Evolutionary conservation across 257 asterid species (phyloP), one percentile per base, ranked within the genome.

Genomic region (Nicotiana tomentosiformis): DNA sequence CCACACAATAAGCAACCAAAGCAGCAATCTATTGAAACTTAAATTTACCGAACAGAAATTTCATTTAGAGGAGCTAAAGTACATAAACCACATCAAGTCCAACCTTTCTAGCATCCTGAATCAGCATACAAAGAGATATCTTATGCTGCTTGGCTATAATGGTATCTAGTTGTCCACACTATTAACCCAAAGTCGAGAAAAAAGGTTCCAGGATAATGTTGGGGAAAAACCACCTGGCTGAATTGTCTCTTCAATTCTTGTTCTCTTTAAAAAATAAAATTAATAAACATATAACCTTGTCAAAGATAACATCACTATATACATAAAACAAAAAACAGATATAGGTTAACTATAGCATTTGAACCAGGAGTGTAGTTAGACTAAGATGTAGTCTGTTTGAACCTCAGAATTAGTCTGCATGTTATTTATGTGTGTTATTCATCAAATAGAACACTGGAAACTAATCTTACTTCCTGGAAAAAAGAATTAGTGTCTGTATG

Each of bases 131-230:
- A 15, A 76, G 39, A 76, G 26, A 76, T 29, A 76, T 29, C 46
- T 51, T 76, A 51, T 46, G 4, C 64, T 26, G 20, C 33, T 26
- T 51, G 80, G 80, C 26, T 51, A 76, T 51, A 62, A 9, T 51
- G 62, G 80, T 51, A 51, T 74, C 37, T 26, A 51, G 80, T 76
- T 76, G 64, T 49, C 80, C 16, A 76, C 29, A 76, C 65, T 51
- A 76, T 26, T 76, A 76, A 29, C 26, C 55, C 80, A 76, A 58
- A 46, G 79, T 49, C 62, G 0, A 76, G 80, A 76, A 8, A 53
- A 49, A 51, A 49, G 29, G 64, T 49, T 49, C 61, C 39, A 49
- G 43, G 4, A 49, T 74, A 49, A 72, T 74, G 62, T 74, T 74
- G 79, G 79, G 26, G 26, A 72, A 57, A 5, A 6, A 20, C 14